These are phyloP conservation scores for Quillaja saponaria DNA, from an alignment of 306 rosid species.

Conservation along the genomic window DNA sequence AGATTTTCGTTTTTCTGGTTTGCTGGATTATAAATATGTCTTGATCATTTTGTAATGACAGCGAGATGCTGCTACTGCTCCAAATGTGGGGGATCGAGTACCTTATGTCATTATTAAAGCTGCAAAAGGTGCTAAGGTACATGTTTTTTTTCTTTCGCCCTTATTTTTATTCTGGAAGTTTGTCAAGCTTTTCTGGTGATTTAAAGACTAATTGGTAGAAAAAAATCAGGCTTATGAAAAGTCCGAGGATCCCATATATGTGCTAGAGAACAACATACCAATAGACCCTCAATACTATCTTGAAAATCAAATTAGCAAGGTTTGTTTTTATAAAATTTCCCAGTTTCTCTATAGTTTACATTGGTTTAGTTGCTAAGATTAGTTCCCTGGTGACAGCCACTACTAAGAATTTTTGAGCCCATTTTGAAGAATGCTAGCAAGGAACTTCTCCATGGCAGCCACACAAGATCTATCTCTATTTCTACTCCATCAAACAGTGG, in stretches of 20 bases:
- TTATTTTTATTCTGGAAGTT: background rate
- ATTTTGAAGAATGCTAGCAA: conserved; percentile 92
- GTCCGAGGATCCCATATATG: conserved; percentile 97
- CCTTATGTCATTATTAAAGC: conserved; percentile 94
- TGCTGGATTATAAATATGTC: conserved; percentile 17
- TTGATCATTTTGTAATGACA: conserved; percentile 37
- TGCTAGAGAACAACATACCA: conserved; percentile 91
- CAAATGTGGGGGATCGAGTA: conserved; percentile 97
- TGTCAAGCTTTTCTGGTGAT: conserved; percentile 18
- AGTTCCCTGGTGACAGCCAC: conserved; percentile 62
- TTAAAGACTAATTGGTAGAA: conserved; percentile 26
- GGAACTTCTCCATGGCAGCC: conserved; percentile 98
- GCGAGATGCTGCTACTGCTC: conserved; percentile 99
- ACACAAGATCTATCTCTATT: conserved; percentile 88
- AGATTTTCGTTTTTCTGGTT: conserved; percentile 11
- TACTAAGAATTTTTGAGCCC: conserved; percentile 93
- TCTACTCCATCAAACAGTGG: conserved; percentile 93
- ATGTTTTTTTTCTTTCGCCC: conserved; percentile 5
- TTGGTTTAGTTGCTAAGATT: conserved; percentile 26
- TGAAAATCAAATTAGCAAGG: conserved; percentile 96
- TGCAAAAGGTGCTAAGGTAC: conserved; percentile 95
- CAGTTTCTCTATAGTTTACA: conserved; percentile 13
- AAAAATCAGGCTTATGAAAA: conserved; percentile 80
- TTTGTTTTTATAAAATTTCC: conserved; percentile 33
- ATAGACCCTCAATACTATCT: conserved; percentile 98